Evolutionary conservation across 352 stramenopile genomes (phyloP), one percentile per base, ranked within the genome.

Genomic region (Phytopythium delawarense): DNA sequence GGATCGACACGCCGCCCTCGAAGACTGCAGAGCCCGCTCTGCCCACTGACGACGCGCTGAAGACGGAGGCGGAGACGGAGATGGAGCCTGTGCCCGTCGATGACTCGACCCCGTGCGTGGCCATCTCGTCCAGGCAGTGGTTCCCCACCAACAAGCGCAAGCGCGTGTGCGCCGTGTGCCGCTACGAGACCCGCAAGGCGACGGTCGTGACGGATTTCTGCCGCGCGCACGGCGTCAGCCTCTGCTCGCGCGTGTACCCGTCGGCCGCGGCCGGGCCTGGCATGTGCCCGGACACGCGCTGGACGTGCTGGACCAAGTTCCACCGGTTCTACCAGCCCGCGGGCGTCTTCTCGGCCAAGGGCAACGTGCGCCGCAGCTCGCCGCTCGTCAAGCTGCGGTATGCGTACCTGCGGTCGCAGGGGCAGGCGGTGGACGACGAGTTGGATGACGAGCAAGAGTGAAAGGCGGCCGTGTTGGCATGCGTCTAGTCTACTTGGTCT

Each of bases 251-350:
- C 42, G 42, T 48, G 42, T 25, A 48, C 42, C 20, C 20, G 42
- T 6, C 13, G 18, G 42, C 42, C 6, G 4, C 5, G 4, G 2
- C 42, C 20, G 42, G 13, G 42, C 42, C 42, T 0, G 42, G 42
- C 42, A 23, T 48, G 42, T 48, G 42, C 20, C 42, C 42, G 18
- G 20, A 48, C 13, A 48, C 42, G 42, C 18, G 18, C 20, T 48
- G 42, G 42, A 48, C 42, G 18, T 48, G 42, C 42, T 48, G 42
- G 42, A 48, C 23, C 18, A 48, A 48, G 42, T 48, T 48, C n/a
- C 44, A 50, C 20, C n/a, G 44, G 20, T 30, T 50, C 7, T 50
- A 50, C 44, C 44, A 30, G n/a, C 44, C 44, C 44, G 44, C 11
- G 44, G 2, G 44, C 8, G 44, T 50, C n/a, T 50, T 50, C n/a